These are phyloP conservation scores for Nephelium lappaceum DNA, from an alignment of 345 rosid genomes.

Conservation along the genomic window DNA sequence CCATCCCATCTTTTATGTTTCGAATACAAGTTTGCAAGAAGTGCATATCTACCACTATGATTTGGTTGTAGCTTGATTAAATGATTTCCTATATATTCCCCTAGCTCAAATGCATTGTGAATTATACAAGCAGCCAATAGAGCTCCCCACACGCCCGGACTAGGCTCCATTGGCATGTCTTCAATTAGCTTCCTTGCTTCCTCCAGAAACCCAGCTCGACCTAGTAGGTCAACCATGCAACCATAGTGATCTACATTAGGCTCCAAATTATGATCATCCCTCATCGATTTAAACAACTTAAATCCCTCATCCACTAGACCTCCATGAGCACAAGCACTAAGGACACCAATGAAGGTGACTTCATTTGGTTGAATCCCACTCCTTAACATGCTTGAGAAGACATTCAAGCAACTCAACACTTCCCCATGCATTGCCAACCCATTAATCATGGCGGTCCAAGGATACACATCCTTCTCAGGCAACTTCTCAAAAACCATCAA, in stretches of 20 bases:
- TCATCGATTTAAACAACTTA: constrained; percentile 39
- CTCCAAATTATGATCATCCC: constrained; percentile 20
- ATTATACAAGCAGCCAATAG: constrained; percentile 47
- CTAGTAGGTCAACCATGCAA: constrained; percentile 61
- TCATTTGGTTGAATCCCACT: constrained; percentile 42
- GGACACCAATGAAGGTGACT: constrained; percentile 47
- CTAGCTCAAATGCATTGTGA: constrained; percentile 39
- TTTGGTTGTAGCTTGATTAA: constrained; percentile 32
- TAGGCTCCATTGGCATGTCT: constrained; percentile 50
- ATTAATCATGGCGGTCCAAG: constrained; percentile 80
- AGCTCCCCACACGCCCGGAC: constrained; percentile 50
- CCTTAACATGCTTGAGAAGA: constrained; percentile 41
- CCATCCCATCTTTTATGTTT: constrained; percentile 31
- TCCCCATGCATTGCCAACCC: constrained; percentile 56
- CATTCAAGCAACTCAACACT: constrained; percentile 32
- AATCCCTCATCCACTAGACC: constrained; percentile 51
- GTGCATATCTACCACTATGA: constrained; percentile 35
- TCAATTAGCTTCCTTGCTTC: constrained; percentile 49
- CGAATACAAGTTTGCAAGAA: constrained; percentile 37
- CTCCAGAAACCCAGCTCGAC: constrained; percentile 43
- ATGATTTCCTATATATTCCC: constrained; percentile 33
- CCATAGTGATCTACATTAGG: constrained; percentile 49
- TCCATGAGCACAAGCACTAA: constrained; percentile 52
- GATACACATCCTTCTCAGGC: constrained; percentile 63
- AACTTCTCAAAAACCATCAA: constrained; percentile 50